phyloP scores from a whole-genome alignment of 202 grass and related monocot genomes.

The Hordeum pubiflorum region DNA sequence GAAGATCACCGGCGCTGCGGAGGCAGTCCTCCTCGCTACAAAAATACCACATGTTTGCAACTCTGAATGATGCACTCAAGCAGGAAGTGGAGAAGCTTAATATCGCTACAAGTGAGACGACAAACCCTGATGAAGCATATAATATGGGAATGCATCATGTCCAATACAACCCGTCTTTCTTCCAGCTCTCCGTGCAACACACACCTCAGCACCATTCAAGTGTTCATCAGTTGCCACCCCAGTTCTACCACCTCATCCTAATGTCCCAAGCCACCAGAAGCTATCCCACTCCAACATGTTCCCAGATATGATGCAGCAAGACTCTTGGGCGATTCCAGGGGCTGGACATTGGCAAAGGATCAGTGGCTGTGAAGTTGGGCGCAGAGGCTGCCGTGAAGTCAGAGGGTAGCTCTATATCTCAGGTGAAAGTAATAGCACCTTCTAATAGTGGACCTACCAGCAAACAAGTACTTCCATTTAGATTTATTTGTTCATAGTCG shows the following conservation, averaged over 20 bases:
- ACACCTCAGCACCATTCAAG: conserved; percentile 42
- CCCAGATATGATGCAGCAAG: conserved; percentile 81
- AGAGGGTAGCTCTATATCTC: conserved; percentile 67
- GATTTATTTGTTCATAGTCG: conserved; percentile 81
- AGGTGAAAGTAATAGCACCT: conserved; percentile 62
- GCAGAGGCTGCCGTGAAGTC: conserved; percentile 52
- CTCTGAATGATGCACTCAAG: conserved; percentile 80
- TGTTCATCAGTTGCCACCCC: conserved; percentile 48
- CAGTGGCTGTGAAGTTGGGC: conserved; percentile 45
- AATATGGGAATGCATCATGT: conserved; percentile 61
- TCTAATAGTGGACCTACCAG: background rate
- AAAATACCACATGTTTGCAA: conserved; percentile 36
- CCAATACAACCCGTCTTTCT: conserved; percentile 60
- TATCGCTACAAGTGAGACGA: conserved; percentile 70
- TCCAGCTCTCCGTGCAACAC: conserved; percentile 45
- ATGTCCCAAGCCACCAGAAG: conserved; percentile 47
- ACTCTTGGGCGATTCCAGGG: conserved; percentile 58
- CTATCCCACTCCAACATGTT: conserved; percentile 48
- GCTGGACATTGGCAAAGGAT: conserved; percentile 69
- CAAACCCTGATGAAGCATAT: conserved; percentile 46
- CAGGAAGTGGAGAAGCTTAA: conserved; percentile 91
- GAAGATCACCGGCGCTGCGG: conserved; percentile 56
- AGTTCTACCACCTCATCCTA: conserved; percentile 47
- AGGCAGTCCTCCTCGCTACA: conserved; percentile 42
- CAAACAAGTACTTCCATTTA: conserved; percentile 4